Conservation (phyloP, 192 early-diverging fungal genomes). For the Dispira parvispora region DNA sequence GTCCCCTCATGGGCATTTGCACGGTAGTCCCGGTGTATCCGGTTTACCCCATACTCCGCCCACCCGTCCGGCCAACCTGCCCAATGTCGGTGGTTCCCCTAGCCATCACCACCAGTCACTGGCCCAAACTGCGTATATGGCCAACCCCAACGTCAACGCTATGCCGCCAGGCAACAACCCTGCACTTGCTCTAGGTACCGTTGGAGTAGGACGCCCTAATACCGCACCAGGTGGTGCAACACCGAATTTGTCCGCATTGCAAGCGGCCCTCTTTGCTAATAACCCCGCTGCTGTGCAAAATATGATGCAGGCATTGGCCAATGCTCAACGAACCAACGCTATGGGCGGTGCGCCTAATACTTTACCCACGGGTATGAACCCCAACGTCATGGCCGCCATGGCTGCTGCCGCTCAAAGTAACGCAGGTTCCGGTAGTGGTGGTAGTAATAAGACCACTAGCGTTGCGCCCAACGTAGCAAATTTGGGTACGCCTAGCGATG, state of each 20-base stretch:
- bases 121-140: too few species aligned
- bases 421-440: too few species aligned
- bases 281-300: not conserved
- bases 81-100: not conserved
- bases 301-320: slow-evolving; percentile 3
- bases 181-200: too few species aligned
- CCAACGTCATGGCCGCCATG: not conserved
- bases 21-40: not conserved
- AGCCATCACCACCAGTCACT: not conserved
- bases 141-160: too few species aligned
- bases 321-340: not conserved
- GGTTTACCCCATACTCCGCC: not conserved
- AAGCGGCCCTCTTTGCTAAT: not conserved
- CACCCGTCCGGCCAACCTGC: not conserved
- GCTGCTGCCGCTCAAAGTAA: not conserved
- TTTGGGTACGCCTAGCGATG: too few species aligned
- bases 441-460: too few species aligned
- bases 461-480: too few species aligned
- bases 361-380: slow-evolving; percentile 1
- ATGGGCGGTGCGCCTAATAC: not conserved
- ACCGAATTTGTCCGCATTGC: not conserved
- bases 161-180: not conserved
- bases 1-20: too few species aligned
- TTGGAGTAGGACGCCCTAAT: too few species aligned
- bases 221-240: not conserved